A percentile compares a stretch with the other conserved stretches of the same genome.
phyloP scores from a whole-genome alignment of 2,329 filamentous ascomycete genomes.

The Colletotrichum cereale region DNA sequence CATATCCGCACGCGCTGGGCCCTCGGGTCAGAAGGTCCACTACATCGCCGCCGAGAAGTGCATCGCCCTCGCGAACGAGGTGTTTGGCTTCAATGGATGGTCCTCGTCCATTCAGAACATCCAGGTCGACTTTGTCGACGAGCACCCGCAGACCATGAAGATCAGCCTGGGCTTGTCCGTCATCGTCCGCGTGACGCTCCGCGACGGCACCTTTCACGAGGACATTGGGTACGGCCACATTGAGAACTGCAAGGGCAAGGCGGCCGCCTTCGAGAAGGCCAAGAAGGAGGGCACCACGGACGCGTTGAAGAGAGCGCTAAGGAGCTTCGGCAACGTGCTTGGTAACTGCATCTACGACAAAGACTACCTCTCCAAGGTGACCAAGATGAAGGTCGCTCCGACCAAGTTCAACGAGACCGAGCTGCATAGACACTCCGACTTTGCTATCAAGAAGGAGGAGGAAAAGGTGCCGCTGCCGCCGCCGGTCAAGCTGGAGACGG shows the following conservation, averaged over 20 bases:
- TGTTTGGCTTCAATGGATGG: conserved; percentile 98
- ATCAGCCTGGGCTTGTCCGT: conserved; percentile 90
- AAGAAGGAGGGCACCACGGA: conserved; percentile 99
- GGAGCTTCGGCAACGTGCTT: conserved; percentile 94
- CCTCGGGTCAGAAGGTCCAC: conserved; percentile 87
- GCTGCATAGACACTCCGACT: conserved; percentile 86
- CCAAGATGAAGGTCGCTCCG: conserved; percentile 85
- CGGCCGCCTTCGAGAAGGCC: conserved; percentile 95
- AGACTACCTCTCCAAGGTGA: conserved; percentile 90
- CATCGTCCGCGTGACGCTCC: conserved; percentile 88
- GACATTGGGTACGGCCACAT: conserved; percentile 97
- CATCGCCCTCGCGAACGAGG: conserved; percentile 93
- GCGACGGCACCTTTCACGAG: conserved; percentile 97
- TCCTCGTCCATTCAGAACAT: conserved; percentile 95
- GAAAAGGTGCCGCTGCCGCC: conserved; percentile 30
- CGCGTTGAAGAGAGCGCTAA: conserved; percentile 87
- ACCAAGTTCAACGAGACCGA: conserved; percentile 83
- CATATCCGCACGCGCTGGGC: conserved; percentile 86
- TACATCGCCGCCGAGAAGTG: conserved; percentile 98
- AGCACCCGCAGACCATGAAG: conserved; percentile 81
- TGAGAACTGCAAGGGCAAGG: conserved; percentile 96
- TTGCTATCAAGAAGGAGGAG: conserved; percentile 69
- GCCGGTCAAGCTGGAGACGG: conserved; percentile 48
- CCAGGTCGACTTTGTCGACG: conserved; percentile 95
- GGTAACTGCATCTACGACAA: conserved; percentile 99